These are phyloP conservation scores for Allantophomopsis lycopodina DNA, from an alignment of 2,329 filamentous ascomycete genomes.

Conservation along the genomic window DNA sequence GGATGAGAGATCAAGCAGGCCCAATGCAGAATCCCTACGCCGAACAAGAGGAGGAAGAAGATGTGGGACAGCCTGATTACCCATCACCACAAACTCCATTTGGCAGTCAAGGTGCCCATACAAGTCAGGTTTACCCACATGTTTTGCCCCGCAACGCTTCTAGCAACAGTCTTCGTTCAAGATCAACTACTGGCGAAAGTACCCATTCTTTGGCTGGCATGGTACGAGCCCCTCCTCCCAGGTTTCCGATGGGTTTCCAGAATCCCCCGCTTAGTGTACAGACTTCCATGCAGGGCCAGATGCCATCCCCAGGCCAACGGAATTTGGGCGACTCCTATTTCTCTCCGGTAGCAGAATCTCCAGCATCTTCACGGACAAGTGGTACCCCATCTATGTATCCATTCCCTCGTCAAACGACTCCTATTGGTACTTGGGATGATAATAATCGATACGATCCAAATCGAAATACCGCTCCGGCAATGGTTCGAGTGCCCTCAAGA, in stretches of 20 bases:
- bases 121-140: constrained; percentile 9
- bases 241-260: constrained; percentile 49
- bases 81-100: constrained; percentile 19
- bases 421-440: constrained; percentile 54
- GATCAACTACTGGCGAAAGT: constrained; percentile 65
- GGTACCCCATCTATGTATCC: constrained; percentile 65
- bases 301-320: constrained; percentile 21
- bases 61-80: constrained; percentile 27
- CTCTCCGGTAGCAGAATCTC: constrained; percentile 72
- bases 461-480: constrained; percentile 78
- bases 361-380: constrained; percentile 62
- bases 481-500: constrained; percentile 67
- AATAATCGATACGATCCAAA: constrained; percentile 71
- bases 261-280: constrained; percentile 57
- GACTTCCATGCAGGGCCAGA: constrained; percentile 27
- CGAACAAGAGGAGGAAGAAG: constrained; percentile 47
- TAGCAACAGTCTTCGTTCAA: constrained; percentile 59
- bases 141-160: constrained; percentile 57
- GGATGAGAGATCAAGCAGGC: constrained; percentile 54
- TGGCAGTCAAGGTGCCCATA: no score
- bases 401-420: constrained; percentile 63
- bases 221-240: constrained; percentile 48
- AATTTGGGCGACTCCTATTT: constrained; percentile 65
- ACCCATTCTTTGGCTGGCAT: constrained; percentile 41
- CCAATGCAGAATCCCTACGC: constrained; percentile 74